Base-by-base conservation (phyloP, 164 flowering plant genomes). In the Sedum album region DNA sequence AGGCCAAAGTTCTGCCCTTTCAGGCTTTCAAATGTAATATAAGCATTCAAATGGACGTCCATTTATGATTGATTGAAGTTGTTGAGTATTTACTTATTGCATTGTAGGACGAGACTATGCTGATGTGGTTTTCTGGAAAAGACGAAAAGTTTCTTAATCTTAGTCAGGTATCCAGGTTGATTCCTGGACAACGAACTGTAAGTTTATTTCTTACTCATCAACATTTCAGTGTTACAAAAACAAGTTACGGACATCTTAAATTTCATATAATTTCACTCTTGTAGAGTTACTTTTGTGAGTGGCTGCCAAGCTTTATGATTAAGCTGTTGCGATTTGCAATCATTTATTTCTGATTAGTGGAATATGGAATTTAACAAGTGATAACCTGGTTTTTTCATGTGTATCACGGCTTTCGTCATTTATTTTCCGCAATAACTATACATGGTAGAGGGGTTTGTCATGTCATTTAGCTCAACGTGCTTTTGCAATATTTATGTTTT, bases 151-250 rank as follows among this genome's bases (percentile, higher is more conserved):
- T 84, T 7, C 82, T 93, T 51, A 87, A 87, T 71, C 86, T 93
- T 31, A 77, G 82, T 80, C 84, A 81, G 20, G 94, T 93, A 55
- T 79, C 89, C 44, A 86, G 75, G 84, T 90, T 93, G 66, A 86
- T 93, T 77, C 96, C 98, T 57, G 98, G 98, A 69, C 98, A 93
- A 76, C 88, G 96, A 33, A 93, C 98, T 69, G 98, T 93, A 79
- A 93, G 96, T 76, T 69, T 25, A 71, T 42, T 35, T 39, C 31
- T 46, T 17, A 14, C 33, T n/a, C 10, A 0, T 36, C 31, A 57
- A 10, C 10, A 8, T 36, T n/a, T 39, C 26, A 9, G 3, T 17
- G 23, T 55, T 17, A 38, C 57, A 2, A 44, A 36, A 44, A 35
- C 46, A 41, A 41, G 13, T 36, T 36, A 36, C 6, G 4, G 39